phyloP scores from a whole-genome alignment of 1,284 basidiomycete species.

The Boletus subluridellus region DNA sequence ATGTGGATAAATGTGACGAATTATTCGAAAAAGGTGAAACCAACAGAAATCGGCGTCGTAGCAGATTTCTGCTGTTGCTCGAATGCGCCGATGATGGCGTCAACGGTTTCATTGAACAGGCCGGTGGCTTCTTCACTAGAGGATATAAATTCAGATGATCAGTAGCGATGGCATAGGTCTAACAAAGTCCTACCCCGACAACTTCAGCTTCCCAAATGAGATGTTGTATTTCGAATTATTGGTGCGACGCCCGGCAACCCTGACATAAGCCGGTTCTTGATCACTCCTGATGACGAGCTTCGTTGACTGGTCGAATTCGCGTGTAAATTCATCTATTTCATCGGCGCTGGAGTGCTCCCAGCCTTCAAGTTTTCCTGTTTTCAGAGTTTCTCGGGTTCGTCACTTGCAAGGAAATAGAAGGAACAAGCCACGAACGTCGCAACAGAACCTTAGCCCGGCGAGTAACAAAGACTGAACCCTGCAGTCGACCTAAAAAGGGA shows the following conservation, averaged over 20 bases:
- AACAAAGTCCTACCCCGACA: conserved; percentile 10
- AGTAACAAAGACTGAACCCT: too few relatives aligned
- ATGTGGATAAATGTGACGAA: neutral
- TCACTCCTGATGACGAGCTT: conserved; percentile 7
- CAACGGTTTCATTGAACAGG: too few relatives aligned
- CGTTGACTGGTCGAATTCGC: conserved; percentile 10
- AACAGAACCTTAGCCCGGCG: conserved; percentile 35
- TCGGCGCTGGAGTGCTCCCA: conserved; percentile 24
- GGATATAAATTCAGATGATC: too few relatives aligned
- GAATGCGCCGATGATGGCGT: too few relatives aligned
- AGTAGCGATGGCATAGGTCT: conserved; percentile 11
- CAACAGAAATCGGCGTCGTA: too few relatives aligned
- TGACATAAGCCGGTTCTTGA: conserved; percentile 11
- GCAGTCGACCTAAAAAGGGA: too few relatives aligned
- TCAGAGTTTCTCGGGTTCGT: conserved; percentile 19
- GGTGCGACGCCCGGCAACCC: neutral
- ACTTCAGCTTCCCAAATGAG: conserved; percentile 7
- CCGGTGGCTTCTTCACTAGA: too few relatives aligned
- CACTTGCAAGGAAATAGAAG: neutral
- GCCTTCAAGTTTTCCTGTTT: too few relatives aligned
- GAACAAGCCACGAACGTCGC: conserved; percentile 27
- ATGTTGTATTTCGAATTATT: too few relatives aligned
- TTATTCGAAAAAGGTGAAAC: too few relatives aligned
- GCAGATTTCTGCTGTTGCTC: too few relatives aligned
- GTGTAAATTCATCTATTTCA: conserved; percentile 6